phyloP scores from a whole-genome alignment of 1,284 basidiomycete genomes.

The Phellopilus nigrolimitatus region DNA sequence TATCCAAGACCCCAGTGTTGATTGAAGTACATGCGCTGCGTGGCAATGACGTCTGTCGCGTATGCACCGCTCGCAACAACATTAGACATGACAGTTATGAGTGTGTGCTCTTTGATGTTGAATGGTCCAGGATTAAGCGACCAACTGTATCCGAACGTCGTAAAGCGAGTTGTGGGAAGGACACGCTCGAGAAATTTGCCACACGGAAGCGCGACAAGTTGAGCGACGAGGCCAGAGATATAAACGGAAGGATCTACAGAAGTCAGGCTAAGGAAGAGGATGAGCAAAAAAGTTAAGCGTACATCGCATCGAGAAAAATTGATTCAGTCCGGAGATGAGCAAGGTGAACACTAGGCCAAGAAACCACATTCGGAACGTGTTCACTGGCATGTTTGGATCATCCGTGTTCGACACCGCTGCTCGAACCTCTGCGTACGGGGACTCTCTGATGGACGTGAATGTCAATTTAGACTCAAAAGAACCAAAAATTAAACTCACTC shows the following conservation, averaged over 20 bases:
- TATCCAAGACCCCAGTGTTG: constrained; percentile 51
- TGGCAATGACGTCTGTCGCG: constrained; percentile 40
- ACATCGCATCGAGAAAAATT: constrained; percentile 69
- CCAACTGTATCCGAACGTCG: constrained; percentile 61
- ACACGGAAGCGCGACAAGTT: constrained; percentile 63
- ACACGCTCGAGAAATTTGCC: constrained; percentile 62
- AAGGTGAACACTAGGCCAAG: constrained; percentile 62
- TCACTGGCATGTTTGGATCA: constrained; percentile 73
- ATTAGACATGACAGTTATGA: constrained; percentile 72
- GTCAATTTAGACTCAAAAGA: constrained; percentile 21
- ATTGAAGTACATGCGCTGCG: constrained; percentile 66
- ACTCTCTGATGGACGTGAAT: constrained; percentile 48
- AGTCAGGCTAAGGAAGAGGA: neutral
- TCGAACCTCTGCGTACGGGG: constrained; percentile 85
- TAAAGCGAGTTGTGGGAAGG: constrained; percentile 66
- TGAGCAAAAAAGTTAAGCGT: constrained; percentile 27
- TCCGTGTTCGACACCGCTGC: constrained; percentile 79
- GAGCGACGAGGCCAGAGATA: constrained; percentile 61
- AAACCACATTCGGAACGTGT: constrained; percentile 83
- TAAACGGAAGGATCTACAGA: constrained; percentile 54
- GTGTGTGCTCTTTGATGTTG: constrained; percentile 66
- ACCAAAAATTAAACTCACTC: constrained; percentile 46
- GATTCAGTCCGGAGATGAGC: constrained; percentile 58
- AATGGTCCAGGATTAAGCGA: constrained; percentile 35
- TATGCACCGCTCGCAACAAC: constrained; percentile 37